phyloP scores from a whole-genome alignment of 2,329 filamentous ascomycete species.

The Colletotrichum sp. region DNA sequence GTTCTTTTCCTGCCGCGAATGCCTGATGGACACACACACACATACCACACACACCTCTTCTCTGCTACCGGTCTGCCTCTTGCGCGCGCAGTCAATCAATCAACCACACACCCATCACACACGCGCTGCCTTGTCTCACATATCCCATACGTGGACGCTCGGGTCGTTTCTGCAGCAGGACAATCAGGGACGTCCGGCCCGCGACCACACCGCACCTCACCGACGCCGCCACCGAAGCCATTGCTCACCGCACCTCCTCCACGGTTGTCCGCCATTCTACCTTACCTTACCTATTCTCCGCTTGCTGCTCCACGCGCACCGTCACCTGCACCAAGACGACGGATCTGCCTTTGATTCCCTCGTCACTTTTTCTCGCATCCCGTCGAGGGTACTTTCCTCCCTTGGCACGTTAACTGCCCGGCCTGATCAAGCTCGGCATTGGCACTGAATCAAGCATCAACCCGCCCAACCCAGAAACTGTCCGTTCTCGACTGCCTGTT shows the following conservation, averaged over 20 bases:
- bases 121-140: not conserved
- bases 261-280: not conserved
- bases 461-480: not conserved
- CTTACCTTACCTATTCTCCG: not conserved
- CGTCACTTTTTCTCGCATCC: not conserved
- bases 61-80: not conserved
- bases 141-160: not conserved
- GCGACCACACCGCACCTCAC: not conserved
- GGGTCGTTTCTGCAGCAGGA: not conserved
- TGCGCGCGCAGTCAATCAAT: not conserved
- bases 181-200: not conserved
- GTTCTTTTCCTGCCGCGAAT: not conserved
- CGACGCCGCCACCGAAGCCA: not conserved
- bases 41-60: not conserved
- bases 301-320: conserved; percentile 18
- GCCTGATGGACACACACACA: conserved; percentile 4
- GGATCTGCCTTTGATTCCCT: not conserved
- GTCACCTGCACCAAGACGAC: not conserved
- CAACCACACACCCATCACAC: not conserved
- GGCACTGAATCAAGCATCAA: conserved; percentile 9
- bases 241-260: not conserved
- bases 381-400: not conserved
- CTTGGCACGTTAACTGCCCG: not conserved
- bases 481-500: not conserved
- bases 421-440: not conserved